phyloP scores from a whole-genome alignment of 352 stramenopile genomes.

The Phytophthora pseudosyringae region DNA sequence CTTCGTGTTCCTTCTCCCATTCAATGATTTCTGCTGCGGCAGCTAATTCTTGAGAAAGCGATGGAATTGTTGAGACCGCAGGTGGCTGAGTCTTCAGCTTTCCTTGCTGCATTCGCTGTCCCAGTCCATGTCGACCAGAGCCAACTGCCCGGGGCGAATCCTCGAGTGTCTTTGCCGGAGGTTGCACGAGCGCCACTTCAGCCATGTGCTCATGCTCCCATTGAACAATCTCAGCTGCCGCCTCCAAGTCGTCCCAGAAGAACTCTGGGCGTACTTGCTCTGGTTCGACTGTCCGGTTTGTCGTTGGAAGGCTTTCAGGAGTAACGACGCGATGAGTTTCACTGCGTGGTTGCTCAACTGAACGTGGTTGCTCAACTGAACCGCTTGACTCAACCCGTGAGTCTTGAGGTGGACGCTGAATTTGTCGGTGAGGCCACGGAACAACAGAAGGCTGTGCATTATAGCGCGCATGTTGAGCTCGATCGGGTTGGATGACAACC shows the following conservation, averaged over 20 bases:
- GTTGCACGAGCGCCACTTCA: constrained; percentile 26
- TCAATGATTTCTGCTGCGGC: constrained; percentile 51
- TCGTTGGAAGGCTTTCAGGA: constrained; percentile 20
- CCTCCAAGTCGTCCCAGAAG: constrained; percentile 53
- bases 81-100: background rate
- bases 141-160: background rate
- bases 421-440: background rate
- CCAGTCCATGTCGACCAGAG: background rate
- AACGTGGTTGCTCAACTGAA: background rate
- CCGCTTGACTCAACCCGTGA: constrained; percentile 6
- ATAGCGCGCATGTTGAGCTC: background rate
- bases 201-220: constrained; percentile 60
- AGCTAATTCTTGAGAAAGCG: constrained; percentile 45
- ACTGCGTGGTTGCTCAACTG: background rate
- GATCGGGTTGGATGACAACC: constrained; percentile 9
- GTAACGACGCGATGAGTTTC: constrained; percentile 30
- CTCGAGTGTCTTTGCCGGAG: background rate
- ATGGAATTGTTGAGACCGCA: constrained; percentile 7
- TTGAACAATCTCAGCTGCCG: constrained; percentile 56
- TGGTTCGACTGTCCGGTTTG: background rate
- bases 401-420: background rate
- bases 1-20: constrained; percentile 52
- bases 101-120: background rate
- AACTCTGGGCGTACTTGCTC: constrained; percentile 21
- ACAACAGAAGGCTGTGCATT: constrained; percentile 1